Conservation (phyloP, 768 basidiomycete species). For the Crassisporium funariophilum region DNA sequence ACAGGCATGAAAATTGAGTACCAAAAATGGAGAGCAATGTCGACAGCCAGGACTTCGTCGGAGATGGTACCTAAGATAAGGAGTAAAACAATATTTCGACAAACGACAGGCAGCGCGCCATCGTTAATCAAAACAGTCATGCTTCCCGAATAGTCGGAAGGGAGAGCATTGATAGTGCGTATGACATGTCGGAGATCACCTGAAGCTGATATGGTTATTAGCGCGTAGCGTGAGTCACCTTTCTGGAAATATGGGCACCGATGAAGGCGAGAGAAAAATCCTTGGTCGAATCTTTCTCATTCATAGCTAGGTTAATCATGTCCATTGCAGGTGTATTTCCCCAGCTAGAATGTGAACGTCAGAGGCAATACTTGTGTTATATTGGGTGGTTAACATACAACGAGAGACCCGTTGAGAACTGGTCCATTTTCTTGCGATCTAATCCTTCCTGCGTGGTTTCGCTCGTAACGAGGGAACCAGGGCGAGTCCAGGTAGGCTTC, state of each 20-base stretch:
- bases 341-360: slow-evolving; percentile 22
- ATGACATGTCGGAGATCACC: slow-evolving; percentile 51
- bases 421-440: background rate
- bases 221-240: background rate
- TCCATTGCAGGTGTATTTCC: slow-evolving; percentile 34
- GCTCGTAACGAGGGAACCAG: slow-evolving; percentile 18
- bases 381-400: slow-evolving; percentile 18
- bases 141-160: slow-evolving; percentile 40
- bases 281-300: slow-evolving; percentile 22
- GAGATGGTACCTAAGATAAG: slow-evolving; percentile 39
- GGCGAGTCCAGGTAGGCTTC: slow-evolving; percentile 24
- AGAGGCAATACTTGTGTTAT: too few relatives aligned
- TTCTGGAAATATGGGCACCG: slow-evolving; percentile 13
- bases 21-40: slow-evolving; percentile 50
- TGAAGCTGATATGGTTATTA: slow-evolving; percentile 40
- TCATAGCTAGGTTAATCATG: slow-evolving; percentile 27
- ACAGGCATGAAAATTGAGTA: slow-evolving; percentile 45
- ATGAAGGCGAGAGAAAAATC: slow-evolving; percentile 29
- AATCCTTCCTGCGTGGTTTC: slow-evolving; percentile 3
- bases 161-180: slow-evolving; percentile 44
- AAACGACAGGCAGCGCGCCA: slow-evolving; percentile 23
- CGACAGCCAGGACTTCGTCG: slow-evolving; percentile 37
- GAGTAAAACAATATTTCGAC: slow-evolving; percentile 45
- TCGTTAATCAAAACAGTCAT: slow-evolving; percentile 47
- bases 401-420: slow-evolving; percentile 17